These are phyloP conservation scores for Trametes sanguinea DNA, from an alignment of 768 basidiomycete genomes.

Conservation along the genomic window DNA sequence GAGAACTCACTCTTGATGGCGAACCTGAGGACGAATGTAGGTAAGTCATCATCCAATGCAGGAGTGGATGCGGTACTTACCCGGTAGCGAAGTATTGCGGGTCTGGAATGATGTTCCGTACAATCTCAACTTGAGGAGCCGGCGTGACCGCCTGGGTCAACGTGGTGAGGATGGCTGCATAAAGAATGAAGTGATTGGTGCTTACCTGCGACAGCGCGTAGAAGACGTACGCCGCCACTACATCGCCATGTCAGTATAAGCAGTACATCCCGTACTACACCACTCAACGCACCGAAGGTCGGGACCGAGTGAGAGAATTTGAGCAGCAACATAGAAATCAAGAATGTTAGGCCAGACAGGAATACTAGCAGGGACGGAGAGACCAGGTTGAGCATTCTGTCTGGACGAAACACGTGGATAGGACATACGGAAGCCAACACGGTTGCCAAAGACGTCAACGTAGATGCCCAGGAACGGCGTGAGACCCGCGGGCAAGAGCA, in stretches of 20 bases:
- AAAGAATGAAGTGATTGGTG: not conserved
- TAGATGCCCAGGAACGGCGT: constrained; percentile 45
- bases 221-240: constrained; percentile 45
- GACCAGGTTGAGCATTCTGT: not conserved
- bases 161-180: not conserved
- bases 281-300: constrained; percentile 36
- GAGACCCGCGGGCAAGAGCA: constrained; percentile 41
- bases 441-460: constrained; percentile 42
- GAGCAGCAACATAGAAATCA: constrained; percentile 43
- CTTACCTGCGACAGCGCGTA: constrained; percentile 43
- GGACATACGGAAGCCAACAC: constrained; percentile 40
- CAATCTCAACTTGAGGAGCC: constrained; percentile 41
- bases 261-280: not conserved
- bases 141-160: constrained; percentile 35
- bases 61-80: constrained; percentile 22
- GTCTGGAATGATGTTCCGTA: constrained; percentile 44
- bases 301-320: constrained; percentile 42
- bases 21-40: constrained; percentile 29
- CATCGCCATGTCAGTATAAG: not conserved
- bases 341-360: constrained; percentile 41
- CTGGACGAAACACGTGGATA: not conserved
- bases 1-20: constrained; percentile 41
- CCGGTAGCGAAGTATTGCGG: constrained; percentile 45
- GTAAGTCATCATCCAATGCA: constrained; percentile 1
- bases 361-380: constrained; percentile 33